Evolutionary conservation across 257 asterid genomes (phyloP).

Genomic region (Cruciata laevipes): DNA sequence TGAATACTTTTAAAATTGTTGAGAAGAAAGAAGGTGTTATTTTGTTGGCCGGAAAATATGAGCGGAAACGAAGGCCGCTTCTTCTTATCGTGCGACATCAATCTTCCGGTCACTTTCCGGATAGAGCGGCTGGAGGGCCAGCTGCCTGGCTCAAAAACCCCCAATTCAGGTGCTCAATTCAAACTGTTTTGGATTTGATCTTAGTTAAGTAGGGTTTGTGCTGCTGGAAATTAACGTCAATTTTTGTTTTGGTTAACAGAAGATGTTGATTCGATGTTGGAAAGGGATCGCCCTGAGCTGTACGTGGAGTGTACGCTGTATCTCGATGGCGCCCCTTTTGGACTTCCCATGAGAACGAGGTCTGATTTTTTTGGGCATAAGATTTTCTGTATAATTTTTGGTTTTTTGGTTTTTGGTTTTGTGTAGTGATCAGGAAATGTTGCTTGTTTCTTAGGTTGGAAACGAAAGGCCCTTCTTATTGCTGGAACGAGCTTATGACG

Average conservation of each 20-base stretch:
- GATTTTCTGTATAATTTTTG: background rate
- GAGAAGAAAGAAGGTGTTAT: background rate
- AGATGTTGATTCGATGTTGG: conserved; percentile 48
- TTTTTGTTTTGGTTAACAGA: conserved; percentile 27
- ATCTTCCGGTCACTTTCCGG: conserved; percentile 83
- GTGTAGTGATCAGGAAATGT: conserved; percentile 6
- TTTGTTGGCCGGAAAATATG: conserved; percentile 16
- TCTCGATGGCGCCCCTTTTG: conserved; percentile 95
- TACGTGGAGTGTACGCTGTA: conserved; percentile 74
- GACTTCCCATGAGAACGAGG: conserved; percentile 97
- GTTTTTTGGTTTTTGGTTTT: conserved; percentile 3
- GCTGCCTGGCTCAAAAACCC: conserved; percentile 34
- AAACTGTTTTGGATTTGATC: conserved; percentile 1
- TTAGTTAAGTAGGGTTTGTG: background rate
- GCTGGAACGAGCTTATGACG: conserved; percentile 91
- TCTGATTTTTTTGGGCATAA: conserved; percentile 11
- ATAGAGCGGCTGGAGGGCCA: conserved; percentile 91
- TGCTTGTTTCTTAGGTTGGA: conserved; percentile 63
- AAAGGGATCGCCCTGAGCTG: conserved; percentile 72
- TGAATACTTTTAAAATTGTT: too few relatives aligned
- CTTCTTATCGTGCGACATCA: conserved; percentile 92
- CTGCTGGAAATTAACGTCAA: background rate
- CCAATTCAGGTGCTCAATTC: conserved; percentile 43
- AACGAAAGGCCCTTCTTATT: conserved; percentile 67
- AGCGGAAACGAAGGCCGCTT: conserved; percentile 78